Evolutionary conservation across 2,329 filamentous ascomycete species (phyloP), one percentile per base, ranked within the genome.

Genomic region (Apiospora kogelbergensis): DNA sequence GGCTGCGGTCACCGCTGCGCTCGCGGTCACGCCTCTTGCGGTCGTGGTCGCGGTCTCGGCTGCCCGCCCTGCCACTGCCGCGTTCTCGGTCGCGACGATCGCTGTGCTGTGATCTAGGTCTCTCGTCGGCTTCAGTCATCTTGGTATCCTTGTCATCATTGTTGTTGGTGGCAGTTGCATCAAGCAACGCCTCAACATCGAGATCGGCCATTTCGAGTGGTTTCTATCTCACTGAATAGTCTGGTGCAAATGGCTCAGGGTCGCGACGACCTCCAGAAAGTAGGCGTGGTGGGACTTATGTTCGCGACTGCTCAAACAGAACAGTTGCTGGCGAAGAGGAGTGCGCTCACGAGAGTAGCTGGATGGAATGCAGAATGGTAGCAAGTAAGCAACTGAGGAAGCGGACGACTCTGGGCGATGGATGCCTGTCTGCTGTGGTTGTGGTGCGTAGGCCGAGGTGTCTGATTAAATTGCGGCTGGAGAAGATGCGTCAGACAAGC

Each of bases 181-280:
- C 94, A 74, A 98, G 90, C 73, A 98, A 88, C 73, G 94, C 93
- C 85, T 98, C 95, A 76, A 98, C 93, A 78, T 97, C 94, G 74
- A 86, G 79, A 69, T 80, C 83, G 67, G 84, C 80, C 84, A 87
- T 86, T 71, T 81, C 53, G n/a, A 26, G 42, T 30, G n/a, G 66
- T 60, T 17, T 60, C 30, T 37, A 37, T 24, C 66, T 69, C 26
- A 60, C 53, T 37, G 67, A 46, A 33, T 64, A 68, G 30, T 60
- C 13, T 37, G 53, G 33, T n/a, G 53, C 30, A 37, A 60, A 57
- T 30, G 26, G 11, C 40, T 44, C 41, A 44, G 37, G 33, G 33
- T 41, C 60, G 46, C 46, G 24, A 30, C 46, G 26, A 7, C 46
- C 24, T 53, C 24, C 46, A 30, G 46, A 53, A 17, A 53, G 30